phyloP scores from a whole-genome alignment of 225 moss, liverwort and hornwort genomes.

The Pseudoscleropodium purum region DNA sequence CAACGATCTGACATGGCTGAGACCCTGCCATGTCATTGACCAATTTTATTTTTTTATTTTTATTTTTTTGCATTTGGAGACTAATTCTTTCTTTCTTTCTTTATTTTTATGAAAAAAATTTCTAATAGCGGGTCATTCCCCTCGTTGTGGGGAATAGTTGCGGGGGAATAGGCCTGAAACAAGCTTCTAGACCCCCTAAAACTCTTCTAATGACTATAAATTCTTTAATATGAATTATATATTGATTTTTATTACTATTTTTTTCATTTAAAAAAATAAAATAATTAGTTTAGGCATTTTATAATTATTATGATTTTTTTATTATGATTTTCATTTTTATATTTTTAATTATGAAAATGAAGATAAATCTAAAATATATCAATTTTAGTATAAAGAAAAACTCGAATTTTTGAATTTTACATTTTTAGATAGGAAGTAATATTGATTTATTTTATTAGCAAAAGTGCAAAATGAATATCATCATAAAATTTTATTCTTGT shows the following conservation, averaged over 20 bases:
- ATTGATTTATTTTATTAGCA: background rate
- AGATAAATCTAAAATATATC: background rate
- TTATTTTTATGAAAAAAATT: too few species aligned
- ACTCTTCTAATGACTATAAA: too few species aligned
- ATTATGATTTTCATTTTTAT: background rate
- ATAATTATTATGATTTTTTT: background rate
- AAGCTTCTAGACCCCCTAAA: too few species aligned
- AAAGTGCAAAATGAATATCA: background rate
- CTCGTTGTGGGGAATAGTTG: too few species aligned
- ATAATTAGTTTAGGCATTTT: accelerated
- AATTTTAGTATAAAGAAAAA: background rate
- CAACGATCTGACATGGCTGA: too few species aligned
- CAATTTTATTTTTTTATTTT: too few species aligned
- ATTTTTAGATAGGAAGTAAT: background rate
- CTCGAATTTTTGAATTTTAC: background rate
- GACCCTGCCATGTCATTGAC: too few species aligned
- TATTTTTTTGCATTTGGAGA: too few species aligned
- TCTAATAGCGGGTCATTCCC: too few species aligned
- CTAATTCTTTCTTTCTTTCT: too few species aligned
- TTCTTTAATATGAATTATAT: background rate
- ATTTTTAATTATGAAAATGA: background rate
- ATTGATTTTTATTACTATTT: background rate
- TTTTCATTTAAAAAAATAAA: accelerated
- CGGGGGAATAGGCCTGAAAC: too few species aligned
- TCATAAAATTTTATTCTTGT: background rate